These are phyloP conservation scores for Arabidopsis hybrid DNA, from an alignment of 441 rosid genomes.

Conservation along the genomic window DNA sequence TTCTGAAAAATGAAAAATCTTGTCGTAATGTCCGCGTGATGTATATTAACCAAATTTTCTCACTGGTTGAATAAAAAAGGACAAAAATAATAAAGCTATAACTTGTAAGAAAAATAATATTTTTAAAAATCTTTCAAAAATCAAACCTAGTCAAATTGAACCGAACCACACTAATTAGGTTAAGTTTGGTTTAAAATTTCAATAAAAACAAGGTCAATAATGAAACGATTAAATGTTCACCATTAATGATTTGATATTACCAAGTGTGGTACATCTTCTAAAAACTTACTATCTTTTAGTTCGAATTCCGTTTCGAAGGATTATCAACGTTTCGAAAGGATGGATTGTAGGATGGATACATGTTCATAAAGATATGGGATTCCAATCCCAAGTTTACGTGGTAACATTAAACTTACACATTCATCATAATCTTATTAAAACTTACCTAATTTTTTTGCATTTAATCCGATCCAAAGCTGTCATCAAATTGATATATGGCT, in stretches of 20 bases:
- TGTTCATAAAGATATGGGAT: not conserved
- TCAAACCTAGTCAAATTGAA: not conserved
- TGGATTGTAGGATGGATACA: not conserved
- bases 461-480: not conserved
- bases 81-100: not conserved
- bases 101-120: not conserved
- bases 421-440: not conserved
- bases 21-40: not conserved
- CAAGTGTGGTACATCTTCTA: not conserved
- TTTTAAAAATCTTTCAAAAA: not conserved
- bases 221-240: not conserved
- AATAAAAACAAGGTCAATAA: not conserved
- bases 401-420: not conserved
- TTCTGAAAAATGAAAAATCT: constrained; percentile 10
- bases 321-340: not conserved
- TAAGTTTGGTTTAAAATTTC: not conserved
- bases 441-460: not conserved
- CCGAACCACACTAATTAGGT: not conserved
- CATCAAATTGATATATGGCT: not conserved
- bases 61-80: not conserved
- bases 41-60: not conserved
- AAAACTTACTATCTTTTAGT: too few species aligned
- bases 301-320: not conserved
- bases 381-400: too few species aligned
- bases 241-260: not conserved